phyloP scores from a whole-genome alignment of 2,329 filamentous ascomycete genomes.

The Fusarium kyushuense region DNA sequence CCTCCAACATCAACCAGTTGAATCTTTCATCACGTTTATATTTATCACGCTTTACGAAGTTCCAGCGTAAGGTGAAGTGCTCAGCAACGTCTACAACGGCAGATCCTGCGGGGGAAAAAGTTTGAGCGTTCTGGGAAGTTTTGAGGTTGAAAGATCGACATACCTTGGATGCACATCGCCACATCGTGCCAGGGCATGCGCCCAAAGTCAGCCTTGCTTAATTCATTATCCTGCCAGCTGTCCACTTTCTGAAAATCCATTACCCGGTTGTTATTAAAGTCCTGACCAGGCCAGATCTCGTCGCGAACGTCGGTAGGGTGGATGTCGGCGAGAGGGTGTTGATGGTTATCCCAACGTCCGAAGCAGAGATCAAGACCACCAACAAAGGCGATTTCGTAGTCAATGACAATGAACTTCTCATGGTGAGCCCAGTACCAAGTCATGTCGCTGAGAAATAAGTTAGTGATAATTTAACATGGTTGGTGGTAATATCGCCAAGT shows the following conservation, averaged over 20 bases:
- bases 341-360: slow-evolving; percentile 89
- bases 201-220: slow-evolving; percentile 90
- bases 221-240: slow-evolving; percentile 90
- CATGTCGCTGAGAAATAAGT: slow-evolving; percentile 58
- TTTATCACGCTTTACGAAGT: slow-evolving; percentile 96
- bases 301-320: slow-evolving; percentile 85
- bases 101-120: slow-evolving; percentile 74
- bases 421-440: slow-evolving; percentile 99
- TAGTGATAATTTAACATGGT: neutral
- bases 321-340: slow-evolving; percentile 87
- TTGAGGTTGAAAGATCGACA: neutral
- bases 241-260: slow-evolving; percentile 91
- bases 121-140: neutral
- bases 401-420: slow-evolving; percentile 96
- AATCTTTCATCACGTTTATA: slow-evolving; percentile 89
- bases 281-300: slow-evolving; percentile 94
- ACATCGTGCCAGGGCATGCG: slow-evolving; percentile 99
- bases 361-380: slow-evolving; percentile 96
- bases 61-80: slow-evolving; percentile 95
- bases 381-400: slow-evolving; percentile 91
- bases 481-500: neutral
- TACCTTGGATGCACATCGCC: slow-evolving; percentile 53
- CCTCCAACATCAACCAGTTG: slow-evolving; percentile 86
- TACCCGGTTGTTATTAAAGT: slow-evolving; percentile 97
- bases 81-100: slow-evolving; percentile 95